Evolutionary conservation across 2,329 filamentous ascomycete genomes (phyloP).

Genomic region (Clonostachys solani): DNA sequence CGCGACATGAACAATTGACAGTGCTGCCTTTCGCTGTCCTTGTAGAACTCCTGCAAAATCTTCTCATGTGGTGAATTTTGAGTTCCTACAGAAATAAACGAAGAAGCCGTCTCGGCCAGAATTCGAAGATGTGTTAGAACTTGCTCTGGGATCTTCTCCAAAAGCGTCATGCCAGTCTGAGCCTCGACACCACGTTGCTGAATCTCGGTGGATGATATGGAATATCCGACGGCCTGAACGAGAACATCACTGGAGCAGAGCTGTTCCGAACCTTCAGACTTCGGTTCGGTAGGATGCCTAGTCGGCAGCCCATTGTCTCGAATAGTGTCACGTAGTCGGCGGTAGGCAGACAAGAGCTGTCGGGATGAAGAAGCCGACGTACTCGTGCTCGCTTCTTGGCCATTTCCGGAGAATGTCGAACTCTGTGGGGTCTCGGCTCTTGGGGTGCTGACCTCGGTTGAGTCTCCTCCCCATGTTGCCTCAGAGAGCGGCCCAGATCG

Average conservation of each 20-base stretch:
- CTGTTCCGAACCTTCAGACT: slow-evolving; percentile 31
- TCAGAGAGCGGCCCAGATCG: slow-evolving; percentile 27
- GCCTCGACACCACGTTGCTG: slow-evolving; percentile 81
- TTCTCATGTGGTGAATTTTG: slow-evolving; percentile 20
- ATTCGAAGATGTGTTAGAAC: slow-evolving; percentile 83
- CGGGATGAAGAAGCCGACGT: slow-evolving; percentile 31
- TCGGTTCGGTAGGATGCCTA: slow-evolving; percentile 23
- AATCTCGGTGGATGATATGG: slow-evolving; percentile 86
- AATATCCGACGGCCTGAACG: slow-evolving; percentile 69
- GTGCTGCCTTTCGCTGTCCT: slow-evolving; percentile 68
- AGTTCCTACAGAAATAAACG: slow-evolving; percentile 75
- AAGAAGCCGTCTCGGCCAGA: slow-evolving; percentile 80
- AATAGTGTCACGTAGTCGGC: slow-evolving; percentile 55
- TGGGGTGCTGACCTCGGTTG: too few species aligned
- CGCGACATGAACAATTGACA: slow-evolving; percentile 69
- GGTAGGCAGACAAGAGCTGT: slow-evolving; percentile 58
- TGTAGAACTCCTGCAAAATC: slow-evolving; percentile 50
- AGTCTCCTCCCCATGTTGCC: slow-evolving; percentile 28
- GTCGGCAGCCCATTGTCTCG: slow-evolving; percentile 46
- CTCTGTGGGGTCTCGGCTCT: neutral
- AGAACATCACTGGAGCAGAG: slow-evolving; percentile 55
- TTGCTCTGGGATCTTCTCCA: slow-evolving; percentile 82
- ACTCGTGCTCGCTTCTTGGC: slow-evolving; percentile 9
- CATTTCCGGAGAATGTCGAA: neutral
- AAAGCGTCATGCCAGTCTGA: slow-evolving; percentile 66